Conservation (phyloP, 108 stramenopile genomes). For the Cyclotella cryptica region DNA sequence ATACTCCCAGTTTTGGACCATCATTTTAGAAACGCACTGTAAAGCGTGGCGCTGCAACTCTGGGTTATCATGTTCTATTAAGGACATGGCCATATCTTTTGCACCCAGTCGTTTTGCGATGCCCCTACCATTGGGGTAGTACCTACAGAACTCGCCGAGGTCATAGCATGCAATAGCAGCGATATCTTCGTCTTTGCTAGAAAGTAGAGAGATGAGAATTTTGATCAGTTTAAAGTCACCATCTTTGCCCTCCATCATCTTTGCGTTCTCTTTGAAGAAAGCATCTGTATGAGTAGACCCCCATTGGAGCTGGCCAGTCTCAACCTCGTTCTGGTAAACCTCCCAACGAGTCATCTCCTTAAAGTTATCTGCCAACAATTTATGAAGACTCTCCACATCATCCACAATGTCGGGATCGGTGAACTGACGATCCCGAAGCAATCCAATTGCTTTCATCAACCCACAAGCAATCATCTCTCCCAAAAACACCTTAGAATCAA, state of each 20-base stretch:
- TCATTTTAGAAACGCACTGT: conserved; percentile 92
- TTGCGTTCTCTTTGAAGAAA: conserved; percentile 82
- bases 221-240: conserved; percentile 71
- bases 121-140: conserved; percentile 91
- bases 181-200: conserved; percentile 68
- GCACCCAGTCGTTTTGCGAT: conserved; percentile 83
- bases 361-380: conserved; percentile 69
- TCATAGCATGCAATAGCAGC: conserved; percentile 93
- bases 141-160: conserved; percentile 93
- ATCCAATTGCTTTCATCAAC: conserved; percentile 67
- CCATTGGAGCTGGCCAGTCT: conserved; percentile 87
- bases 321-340: conserved; percentile 81
- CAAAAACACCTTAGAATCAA: conserved; percentile 60
- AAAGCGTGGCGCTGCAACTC: conserved; percentile 92
- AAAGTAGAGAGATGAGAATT: conserved; percentile 73
- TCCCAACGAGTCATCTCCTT: conserved; percentile 87
- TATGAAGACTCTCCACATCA: conserved; percentile 72
- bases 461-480: conserved; percentile 81
- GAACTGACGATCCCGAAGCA: conserved; percentile 69
- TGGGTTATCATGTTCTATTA: conserved; percentile 82
- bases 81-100: conserved; percentile 86
- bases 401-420: conserved; percentile 85
- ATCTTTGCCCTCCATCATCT: conserved; percentile 70
- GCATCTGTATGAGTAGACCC: conserved; percentile 88
- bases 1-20: conserved; percentile 79